Percentiles rank a stretch among this genome's conserved stretches.
These are phyloP conservation scores for Rehmannia glutinosa DNA, from an alignment of 257 asterid species.

Conservation along the genomic window DNA sequence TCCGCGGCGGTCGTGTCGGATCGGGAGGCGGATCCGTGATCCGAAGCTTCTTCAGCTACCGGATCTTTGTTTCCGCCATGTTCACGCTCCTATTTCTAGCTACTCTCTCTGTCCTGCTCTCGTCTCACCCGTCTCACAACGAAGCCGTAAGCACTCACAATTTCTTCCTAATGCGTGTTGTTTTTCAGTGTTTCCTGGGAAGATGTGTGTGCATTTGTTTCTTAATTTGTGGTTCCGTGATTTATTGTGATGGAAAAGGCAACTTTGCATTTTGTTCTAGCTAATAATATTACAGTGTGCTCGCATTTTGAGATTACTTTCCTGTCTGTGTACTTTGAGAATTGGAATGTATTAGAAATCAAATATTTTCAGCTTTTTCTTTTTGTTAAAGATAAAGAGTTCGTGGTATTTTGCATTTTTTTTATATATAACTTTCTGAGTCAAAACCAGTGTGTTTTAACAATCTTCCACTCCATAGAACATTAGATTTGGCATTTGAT, in stretches of 20 bases:
- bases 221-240: not conserved
- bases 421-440: not conserved
- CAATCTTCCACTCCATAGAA: not conserved
- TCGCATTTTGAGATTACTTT: slow-evolving; percentile 3
- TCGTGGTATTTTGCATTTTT: not conserved
- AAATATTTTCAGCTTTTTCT: not conserved
- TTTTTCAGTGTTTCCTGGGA: not conserved
- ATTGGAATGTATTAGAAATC: not conserved
- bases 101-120: slow-evolving; percentile 78
- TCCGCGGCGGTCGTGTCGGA: slow-evolving; percentile 73
- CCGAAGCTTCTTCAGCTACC: slow-evolving; percentile 80
- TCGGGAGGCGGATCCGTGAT: slow-evolving; percentile 76
- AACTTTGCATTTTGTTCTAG: not conserved
- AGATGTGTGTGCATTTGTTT: slow-evolving; percentile 1
- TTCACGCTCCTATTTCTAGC: slow-evolving; percentile 81
- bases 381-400: not conserved
- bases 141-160: slow-evolving; percentile 38
- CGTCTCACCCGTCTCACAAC: slow-evolving; percentile 60
- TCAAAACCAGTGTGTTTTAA: not conserved
- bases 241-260: not conserved
- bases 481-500: not conserved
- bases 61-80: slow-evolving; percentile 92
- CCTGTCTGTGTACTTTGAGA: not conserved
- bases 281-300: not conserved
- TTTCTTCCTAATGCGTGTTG: not conserved